Evolutionary conservation across 1,284 basidiomycete genomes (phyloP).

Genomic region (Vanrija humicola): DNA sequence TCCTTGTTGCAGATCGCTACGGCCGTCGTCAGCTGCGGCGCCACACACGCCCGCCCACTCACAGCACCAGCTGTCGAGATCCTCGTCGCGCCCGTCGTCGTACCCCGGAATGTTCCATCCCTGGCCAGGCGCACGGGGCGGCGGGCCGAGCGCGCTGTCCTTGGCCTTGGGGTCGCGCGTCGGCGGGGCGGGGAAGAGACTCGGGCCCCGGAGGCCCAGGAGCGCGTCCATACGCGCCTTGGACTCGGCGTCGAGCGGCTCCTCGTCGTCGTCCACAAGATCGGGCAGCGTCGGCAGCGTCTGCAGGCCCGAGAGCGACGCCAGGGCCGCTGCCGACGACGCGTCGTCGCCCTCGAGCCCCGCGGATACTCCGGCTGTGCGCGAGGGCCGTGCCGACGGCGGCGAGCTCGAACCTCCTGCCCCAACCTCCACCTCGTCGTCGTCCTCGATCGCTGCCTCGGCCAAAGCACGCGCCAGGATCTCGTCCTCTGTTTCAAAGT

Average conservation of each 20-base stretch:
- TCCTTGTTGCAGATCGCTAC: conserved; percentile 46
- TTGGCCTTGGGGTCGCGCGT: conserved; percentile 3
- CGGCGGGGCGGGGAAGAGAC: conserved; percentile 17
- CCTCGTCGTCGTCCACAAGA: conserved; percentile 10
- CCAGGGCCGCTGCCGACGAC: neutral
- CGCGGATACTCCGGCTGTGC: neutral
- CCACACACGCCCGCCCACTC: conserved; percentile 15
- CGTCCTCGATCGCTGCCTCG: conserved; percentile 1
- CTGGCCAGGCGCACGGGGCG: conserved; percentile 18
- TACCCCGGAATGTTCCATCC: conserved; percentile 39
- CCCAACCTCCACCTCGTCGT: neutral
- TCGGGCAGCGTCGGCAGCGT: conserved; percentile 6
- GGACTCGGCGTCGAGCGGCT: conserved; percentile 16
- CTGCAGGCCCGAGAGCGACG: conserved; percentile 2
- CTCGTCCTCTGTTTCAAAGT: conserved; percentile 31
- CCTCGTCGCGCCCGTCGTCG: conserved; percentile 31
- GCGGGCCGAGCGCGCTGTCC: conserved; percentile 1
- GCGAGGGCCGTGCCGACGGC: neutral
- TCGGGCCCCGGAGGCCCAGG: conserved; percentile 26
- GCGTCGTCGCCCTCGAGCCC: conserved; percentile 8
- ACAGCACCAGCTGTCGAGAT: conserved; percentile 47
- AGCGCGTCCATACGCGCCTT: conserved; percentile 25
- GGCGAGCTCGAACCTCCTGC: neutral
- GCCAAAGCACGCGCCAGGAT: conserved; percentile 19
- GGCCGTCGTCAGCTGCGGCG: conserved; percentile 3